A percentile compares a stretch with the other conserved stretches of the same genome.
These are phyloP conservation scores for Drechslerella dactyloides DNA, from an alignment of 2,329 filamentous ascomycete species.

Conservation along the genomic window DNA sequence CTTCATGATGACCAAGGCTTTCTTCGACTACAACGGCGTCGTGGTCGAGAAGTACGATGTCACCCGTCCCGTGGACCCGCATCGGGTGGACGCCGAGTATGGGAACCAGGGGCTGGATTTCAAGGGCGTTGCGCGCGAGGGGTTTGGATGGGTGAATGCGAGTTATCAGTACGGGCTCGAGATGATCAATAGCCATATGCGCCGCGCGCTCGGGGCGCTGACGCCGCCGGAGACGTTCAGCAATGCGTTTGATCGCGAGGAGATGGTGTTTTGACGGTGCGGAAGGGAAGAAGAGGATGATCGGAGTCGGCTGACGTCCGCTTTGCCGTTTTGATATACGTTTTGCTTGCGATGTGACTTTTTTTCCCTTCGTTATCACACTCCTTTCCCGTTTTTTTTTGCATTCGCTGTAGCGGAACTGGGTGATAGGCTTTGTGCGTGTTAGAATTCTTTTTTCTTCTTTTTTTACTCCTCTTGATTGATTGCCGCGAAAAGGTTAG, in stretches of 20 bases:
- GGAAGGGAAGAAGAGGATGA: too few species aligned
- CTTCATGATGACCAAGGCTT: constrained; percentile 97
- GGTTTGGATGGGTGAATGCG: constrained; percentile 98
- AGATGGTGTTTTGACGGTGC: constrained; percentile 39
- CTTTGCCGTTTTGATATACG: background rate
- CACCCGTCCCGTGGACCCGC: constrained; percentile 84
- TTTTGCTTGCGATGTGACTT: too few species aligned
- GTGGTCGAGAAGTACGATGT: constrained; percentile 99
- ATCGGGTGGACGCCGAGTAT: constrained; percentile 94
- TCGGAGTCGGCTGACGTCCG: too few species aligned
- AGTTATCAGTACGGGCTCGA: constrained; percentile 94
- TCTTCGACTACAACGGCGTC: constrained; percentile 97
- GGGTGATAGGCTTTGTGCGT: background rate
- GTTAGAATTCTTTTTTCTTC: background rate
- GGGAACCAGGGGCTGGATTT: constrained; percentile 96
- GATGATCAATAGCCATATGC: constrained; percentile 86
- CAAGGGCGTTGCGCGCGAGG: constrained; percentile 93
- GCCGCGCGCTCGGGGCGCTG: constrained; percentile 82
- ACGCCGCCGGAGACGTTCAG: constrained; percentile 85
- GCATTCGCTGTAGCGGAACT: too few species aligned
- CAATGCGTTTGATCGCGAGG: constrained; percentile 65
- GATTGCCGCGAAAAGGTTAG: background rate
- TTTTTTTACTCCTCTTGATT: background rate
- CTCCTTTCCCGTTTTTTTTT: constrained; percentile 1
- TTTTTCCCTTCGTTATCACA: background rate